Evolutionary conservation across 164 flowering plant genomes (phyloP), one percentile per base, ranked within the genome.

Genomic region (Sedum album): DNA sequence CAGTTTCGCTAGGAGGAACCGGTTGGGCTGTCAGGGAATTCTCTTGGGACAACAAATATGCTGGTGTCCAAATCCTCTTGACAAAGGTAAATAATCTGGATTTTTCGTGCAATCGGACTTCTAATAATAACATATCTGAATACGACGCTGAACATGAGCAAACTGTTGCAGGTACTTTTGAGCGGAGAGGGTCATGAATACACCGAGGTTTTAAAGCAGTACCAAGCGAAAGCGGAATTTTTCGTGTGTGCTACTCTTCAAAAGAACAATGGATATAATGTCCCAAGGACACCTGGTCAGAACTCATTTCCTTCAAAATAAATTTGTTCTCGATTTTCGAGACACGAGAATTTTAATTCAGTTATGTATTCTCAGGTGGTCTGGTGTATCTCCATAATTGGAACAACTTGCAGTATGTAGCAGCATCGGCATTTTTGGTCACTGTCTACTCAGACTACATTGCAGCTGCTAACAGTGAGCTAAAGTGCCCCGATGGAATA

Each of bases 31-130:
- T 87, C 33, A 81, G 70, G 60, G 87, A 88, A 39, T 93, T 93
- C 80, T 85, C 91, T 8, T 94, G 98, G 98, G 97, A 91, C 73
- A 88, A 82, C 80, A 94, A 94, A 70, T 91, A 88, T 78, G 98
- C n/a, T n/a, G n/a, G n/a, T n/a, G n/a, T n/a, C n/a, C n/a, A n/a
- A n/a, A n/a, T n/a, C n/a, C n/a, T n/a, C 95, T 39, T 89, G n/a
- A 60, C 97, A 0, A 84, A 86, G 97, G 98, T 85, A 73, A 10
- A 48, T 15, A 17, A 39, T 39, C 38, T 61, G 14, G 2, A 33
- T 28, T 5, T 17, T 14, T 17, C 17, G 8, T 18, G n/a, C 8
- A 17, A n/a, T 49, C 21, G 0, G 55, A 61, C 31, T 2, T 15
- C 20, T 18, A 5, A 30, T 14, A 62, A 20, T 39, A 61, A 28